Percentiles rank a stretch among this genome's conserved stretches.
Conservation (phyloP, 2,329 filamentous ascomycete genomes). For the Calonectria ilicicola region DNA sequence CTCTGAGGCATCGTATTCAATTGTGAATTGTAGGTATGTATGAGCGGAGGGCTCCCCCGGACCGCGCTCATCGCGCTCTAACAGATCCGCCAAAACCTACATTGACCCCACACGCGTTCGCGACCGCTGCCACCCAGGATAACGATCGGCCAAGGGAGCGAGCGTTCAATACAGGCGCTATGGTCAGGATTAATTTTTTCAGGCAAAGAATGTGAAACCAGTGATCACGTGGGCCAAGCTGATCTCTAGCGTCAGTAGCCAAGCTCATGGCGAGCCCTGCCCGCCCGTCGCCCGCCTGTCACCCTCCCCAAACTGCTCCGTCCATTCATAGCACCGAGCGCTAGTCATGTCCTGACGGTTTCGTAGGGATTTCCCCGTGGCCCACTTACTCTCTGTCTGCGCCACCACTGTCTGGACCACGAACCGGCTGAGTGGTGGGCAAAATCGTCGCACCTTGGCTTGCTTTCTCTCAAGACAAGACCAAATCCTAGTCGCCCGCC, state of each 20-base stretch:
- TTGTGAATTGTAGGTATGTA: not conserved
- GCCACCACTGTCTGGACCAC: constrained; percentile 18
- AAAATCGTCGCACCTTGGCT: constrained; percentile 25
- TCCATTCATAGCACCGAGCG: constrained; percentile 9
- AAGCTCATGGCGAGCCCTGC: not conserved
- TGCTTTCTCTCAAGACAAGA: constrained; percentile 15
- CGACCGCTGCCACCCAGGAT: not conserved
- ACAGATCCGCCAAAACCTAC: not conserved
- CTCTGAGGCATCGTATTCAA: not conserved
- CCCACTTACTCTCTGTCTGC: constrained; percentile 27
- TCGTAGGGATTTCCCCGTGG: constrained; percentile 1
- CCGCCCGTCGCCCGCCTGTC: not conserved
- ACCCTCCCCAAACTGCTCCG: not conserved
- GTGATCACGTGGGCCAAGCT: not conserved
- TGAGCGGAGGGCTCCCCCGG: not conserved
- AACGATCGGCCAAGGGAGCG: not conserved
- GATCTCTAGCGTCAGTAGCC: not conserved
- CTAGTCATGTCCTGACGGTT: constrained; percentile 14
- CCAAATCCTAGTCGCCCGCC: constrained; percentile 19
- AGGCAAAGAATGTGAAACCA: not conserved
- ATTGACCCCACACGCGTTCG: not conserved
- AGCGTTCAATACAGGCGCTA: not conserved
- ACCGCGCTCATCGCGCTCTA: not conserved
- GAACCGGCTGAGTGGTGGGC: constrained; percentile 27
- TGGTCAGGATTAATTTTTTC: not conserved